Evolutionary conservation across 495 filamentous ascomycete genomes (phyloP), one percentile per base, ranked within the genome.

Genomic region (Daldinia grandis): DNA sequence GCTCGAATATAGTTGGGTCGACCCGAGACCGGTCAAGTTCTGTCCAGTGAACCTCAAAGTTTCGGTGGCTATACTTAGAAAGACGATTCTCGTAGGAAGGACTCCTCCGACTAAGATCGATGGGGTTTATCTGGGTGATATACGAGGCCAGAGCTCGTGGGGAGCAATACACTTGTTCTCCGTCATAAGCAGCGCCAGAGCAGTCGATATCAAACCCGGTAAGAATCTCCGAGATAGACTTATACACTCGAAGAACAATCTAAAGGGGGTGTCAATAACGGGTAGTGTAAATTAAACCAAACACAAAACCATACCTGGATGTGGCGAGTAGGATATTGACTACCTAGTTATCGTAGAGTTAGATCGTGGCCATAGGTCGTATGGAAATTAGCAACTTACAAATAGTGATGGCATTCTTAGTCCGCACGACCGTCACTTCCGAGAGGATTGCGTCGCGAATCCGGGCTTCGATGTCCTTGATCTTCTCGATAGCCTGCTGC

Each of bases 181-280:
- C 93, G 70, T 94, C 89, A 71, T 91, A 96, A 3, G 91, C 92
- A 17, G 86, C 90, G 67, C 92, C 90, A 3, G 92, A 90, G 75
- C 89, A 93, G 69, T 95, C 92, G 15, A 95, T 92, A 74, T 95
- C 92, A 66, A 95, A 95, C 0, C 92, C 92, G 10, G 91, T 92
- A 8, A 95, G 82, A 58, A 95, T 94, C 73, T 95, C 91, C 1
- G 91, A 87, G 40, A 94, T 76, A 0, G 90, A 92, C 66, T 90
- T 91, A 78, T 96, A 95, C 56, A 95, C 87, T 5, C 93, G 90
- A 14, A 95, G 86, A 9, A 96, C 92, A 71, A 96, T 93, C 80
- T 93, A 80, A n/a, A 33, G 31, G 14, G 5, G 1, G 6, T 10
- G 40, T 78, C 12, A 77, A 69, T 27, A 28, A 10, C 10, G 19